Conservation (phyloP, 2,329 filamentous ascomycete genomes). For the Pezicula radicicola region DNA sequence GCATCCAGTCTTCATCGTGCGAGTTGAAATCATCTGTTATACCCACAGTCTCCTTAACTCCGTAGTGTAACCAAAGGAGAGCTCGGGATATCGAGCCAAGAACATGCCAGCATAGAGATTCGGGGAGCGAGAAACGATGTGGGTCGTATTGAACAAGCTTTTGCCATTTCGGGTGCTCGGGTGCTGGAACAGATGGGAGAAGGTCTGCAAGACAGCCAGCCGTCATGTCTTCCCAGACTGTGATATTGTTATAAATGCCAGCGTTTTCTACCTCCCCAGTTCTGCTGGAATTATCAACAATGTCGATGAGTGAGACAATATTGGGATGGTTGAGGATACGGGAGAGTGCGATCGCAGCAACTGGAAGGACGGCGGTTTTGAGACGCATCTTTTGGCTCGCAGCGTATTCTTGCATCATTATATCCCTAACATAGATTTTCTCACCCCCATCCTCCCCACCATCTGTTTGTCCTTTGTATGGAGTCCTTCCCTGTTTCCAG, state of each 20-base stretch:
- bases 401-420: background rate
- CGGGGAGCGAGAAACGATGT: slow-evolving; percentile 36
- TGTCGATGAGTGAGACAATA: slow-evolving; percentile 25
- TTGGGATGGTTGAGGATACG: slow-evolving; percentile 27
- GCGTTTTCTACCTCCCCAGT: background rate
- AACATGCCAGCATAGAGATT: slow-evolving; percentile 55
- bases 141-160: slow-evolving; percentile 19
- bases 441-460: background rate
- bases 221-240: slow-evolving; percentile 52
- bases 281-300: slow-evolving; percentile 14
- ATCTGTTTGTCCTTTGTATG: too few species aligned
- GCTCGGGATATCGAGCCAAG: slow-evolving; percentile 44
- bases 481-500: background rate
- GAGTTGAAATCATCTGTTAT: slow-evolving; percentile 17
- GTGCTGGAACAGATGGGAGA: slow-evolving; percentile 24
- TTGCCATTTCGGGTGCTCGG: slow-evolving; percentile 18
- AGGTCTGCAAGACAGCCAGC: slow-evolving; percentile 45
- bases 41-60: slow-evolving; percentile 27
- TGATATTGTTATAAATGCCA: slow-evolving; percentile 23
- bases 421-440: background rate
- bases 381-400: slow-evolving; percentile 1
- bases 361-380: slow-evolving; percentile 18
- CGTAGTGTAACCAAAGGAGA: slow-evolving; percentile 51
- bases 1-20: slow-evolving; percentile 43
- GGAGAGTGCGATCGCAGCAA: slow-evolving; percentile 16